Conservation (phyloP, 75 land plant genomes). For the Selaginella moellendorffii region DNA sequence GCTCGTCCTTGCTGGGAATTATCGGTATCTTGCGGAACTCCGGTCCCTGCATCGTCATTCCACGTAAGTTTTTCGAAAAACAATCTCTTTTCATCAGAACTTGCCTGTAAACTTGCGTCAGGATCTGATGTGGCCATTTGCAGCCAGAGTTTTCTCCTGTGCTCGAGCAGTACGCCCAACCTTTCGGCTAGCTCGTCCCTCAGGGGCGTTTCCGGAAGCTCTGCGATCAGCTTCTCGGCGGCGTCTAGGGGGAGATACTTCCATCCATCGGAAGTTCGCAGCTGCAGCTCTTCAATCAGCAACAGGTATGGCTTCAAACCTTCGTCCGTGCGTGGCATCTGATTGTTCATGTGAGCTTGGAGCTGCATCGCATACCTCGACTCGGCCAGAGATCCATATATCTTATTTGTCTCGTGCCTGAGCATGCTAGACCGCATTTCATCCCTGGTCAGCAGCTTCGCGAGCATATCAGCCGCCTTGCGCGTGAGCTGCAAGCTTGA, state of each 20-base stretch:
- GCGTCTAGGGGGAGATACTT: slow-evolving; percentile 14
- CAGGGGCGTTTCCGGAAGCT: neutral
- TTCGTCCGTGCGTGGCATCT: neutral
- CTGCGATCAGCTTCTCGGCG: slow-evolving; percentile 9
- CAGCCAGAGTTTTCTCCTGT: neutral
- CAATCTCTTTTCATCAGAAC: too few relatives aligned
- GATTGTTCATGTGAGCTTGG: slow-evolving; percentile 10
- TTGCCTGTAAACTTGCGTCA: too few relatives aligned
- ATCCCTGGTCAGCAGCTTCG: neutral
- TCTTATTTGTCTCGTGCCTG: slow-evolving; percentile 4
- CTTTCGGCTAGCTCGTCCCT: slow-evolving; percentile 3
- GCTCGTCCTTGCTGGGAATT: slow-evolving; percentile 13
- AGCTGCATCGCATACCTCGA: slow-evolving; percentile 12
- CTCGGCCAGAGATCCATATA: slow-evolving; percentile 12
- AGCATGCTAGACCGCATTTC: slow-evolving; percentile 5
- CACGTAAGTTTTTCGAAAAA: too few relatives aligned
- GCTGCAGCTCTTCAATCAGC: slow-evolving; percentile 14
- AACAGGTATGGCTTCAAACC: slow-evolving; percentile 1
- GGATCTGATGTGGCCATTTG: too few relatives aligned
- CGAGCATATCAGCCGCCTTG: neutral
- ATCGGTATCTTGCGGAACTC: slow-evolving; percentile 4
- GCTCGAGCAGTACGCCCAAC: neutral
- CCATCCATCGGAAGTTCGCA: slow-evolving; percentile 21
- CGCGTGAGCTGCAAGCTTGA: neutral
- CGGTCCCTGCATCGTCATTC: slow-evolving; percentile 10